Evolutionary conservation across 176 grass and related monocot species (phyloP).

Genomic region (Avena insularis): DNA sequence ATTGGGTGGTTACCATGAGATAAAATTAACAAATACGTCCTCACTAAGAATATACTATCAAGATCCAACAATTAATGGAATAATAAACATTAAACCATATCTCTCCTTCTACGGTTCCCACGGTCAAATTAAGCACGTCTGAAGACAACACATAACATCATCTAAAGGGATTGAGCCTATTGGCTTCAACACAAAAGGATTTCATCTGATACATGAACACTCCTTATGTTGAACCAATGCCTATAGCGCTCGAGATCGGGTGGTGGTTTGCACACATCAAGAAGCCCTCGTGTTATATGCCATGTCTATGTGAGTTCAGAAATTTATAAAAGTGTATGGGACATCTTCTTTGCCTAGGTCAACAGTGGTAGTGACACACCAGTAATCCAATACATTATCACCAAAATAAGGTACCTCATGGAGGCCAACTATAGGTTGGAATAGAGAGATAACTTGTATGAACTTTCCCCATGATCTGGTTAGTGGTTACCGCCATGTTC

Average conservation of each 20-base stretch:
- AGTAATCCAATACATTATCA: background rate
- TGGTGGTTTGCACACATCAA: background rate
- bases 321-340: no score
- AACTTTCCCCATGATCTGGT: background rate
- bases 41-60: background rate
- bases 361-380: background rate
- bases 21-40: background rate
- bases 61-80: background rate
- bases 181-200: background rate
- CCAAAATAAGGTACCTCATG: background rate
- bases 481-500: background rate
- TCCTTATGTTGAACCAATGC: background rate
- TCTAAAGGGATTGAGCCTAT: background rate
- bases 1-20: background rate
- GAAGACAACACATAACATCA: background rate
- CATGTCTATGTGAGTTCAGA: background rate
- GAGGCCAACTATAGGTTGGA: background rate
- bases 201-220: background rate
- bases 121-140: background rate
- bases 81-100: background rate
- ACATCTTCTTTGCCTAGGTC: no score
- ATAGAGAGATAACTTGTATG: background rate
- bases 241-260: no score
- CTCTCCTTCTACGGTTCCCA: background rate
- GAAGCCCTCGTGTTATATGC: background rate